Base-by-base conservation (phyloP, 164 flowering plant genomes). In the Sedum album region DNA sequence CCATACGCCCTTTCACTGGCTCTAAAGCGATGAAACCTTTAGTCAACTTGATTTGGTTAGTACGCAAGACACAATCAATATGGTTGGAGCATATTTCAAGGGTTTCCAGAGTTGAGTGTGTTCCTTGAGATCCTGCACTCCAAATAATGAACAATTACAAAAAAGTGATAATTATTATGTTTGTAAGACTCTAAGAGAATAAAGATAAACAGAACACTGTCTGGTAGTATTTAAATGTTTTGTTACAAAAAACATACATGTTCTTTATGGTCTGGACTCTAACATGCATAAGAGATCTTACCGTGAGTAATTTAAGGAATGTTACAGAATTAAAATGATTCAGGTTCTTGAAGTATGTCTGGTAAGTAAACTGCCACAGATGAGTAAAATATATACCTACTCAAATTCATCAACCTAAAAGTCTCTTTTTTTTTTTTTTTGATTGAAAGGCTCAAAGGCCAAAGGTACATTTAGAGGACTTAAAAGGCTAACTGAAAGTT, bases 21-120 rank as follows among this genome's bases (percentile, higher is more conserved):
- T 94, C 98, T 87, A 87, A 91, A 66, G 97, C 98, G 42, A 78
- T 69, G 82, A 88, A 88, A 72, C 99, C 93, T 85, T 91, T 90
- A 66, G 88, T 91, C 78, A 83, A 69, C 81, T 86, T 91, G 82
- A 91, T 88, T 68, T 80, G 82, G 39, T 75, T 71, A 35, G 79
- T 73, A 6, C 97, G 89, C n/a, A 76, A 73, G 31, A 69, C 78
- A 67, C 96, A 91, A 5, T 82, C 86, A 23, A 82, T 91, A 72
- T 90, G 91, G 73, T 83, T 80, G 17, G 79, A 75, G 60, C 91
- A 91, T 67, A 91, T 75, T 21, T 80, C 80, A 65, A 35, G 68
- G 60, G 70, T 73, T 68, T 81, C 86, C 21, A 44, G 23, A 31
- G 72, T 63, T 11, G 64, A 69, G 46, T 75, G 85, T 65, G 68